Base-by-base conservation (phyloP, 164 flowering plant species). In the Paratinospora sagittata region DNA sequence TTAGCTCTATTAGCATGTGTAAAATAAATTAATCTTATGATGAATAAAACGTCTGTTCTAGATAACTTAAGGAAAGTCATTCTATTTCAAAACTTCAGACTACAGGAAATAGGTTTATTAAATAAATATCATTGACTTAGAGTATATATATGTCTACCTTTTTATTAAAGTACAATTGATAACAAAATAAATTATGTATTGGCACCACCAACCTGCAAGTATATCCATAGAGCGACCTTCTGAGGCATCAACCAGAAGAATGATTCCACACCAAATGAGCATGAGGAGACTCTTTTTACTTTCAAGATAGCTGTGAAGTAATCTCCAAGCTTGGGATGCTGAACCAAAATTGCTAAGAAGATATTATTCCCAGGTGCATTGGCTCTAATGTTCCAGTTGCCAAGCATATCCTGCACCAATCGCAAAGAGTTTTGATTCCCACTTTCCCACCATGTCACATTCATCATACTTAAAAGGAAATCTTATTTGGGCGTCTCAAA, bases 201-300 rank as follows among this genome's bases (percentile, higher is more conserved):
- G 65, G 69, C 23, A 63, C 21, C 27, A 78, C 84, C 82, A 80
- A 92, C 97, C 77, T 93, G 90, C 98, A 92, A 90, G 82, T 90
- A 93, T 78, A 93, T 90, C 93, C 96, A 90, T 3, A 89, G 17
- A 43, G 98, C 95, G 76, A 93, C 95, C 68, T 90, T 93, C 60
- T 92, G 98, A 61, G 98, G 98, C 96, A 94, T 92, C 83, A 94
- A 79, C 93, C 93, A 94, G 83, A 92, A 94, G 81, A 90, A 94
- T 26, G 78, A 13, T 60, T 81, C 82, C 19, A 71, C 82, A 77
- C 83, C 83, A 33, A 34, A 68, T 36, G 70, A 73, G 64, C 43
- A 16, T 26, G 77, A 72, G 41, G 78, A 23, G 1, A 88, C 78
- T 75, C 77, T 84, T 74, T 83, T 86, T 67, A 91, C 93, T 75